Evolutionary conservation across 768 basidiomycete species (phyloP), one percentile per base, ranked within the genome.

Genomic region (Boletus eberwhitei): DNA sequence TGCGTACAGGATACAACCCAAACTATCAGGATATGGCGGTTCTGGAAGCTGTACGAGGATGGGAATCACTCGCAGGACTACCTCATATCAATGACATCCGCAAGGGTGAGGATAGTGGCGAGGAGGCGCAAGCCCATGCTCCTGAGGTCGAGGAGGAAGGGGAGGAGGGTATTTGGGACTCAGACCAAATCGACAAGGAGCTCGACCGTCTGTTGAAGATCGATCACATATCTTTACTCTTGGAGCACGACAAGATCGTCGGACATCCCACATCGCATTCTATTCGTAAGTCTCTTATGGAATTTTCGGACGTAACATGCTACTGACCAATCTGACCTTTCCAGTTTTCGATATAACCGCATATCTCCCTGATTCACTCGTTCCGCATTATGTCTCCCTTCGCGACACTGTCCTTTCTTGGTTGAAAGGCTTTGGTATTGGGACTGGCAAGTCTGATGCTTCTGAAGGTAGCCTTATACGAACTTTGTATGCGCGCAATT

Each of bases 11-110:
- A 5, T 98, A 97, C 74, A 99, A 99, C 69, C 96, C 96, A 16
- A 99, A 99, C 70, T 98, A 98, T 72, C 95, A 98, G 69, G 96
- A 99, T 67, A 98, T 99, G 96, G 94, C 93, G 2, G 96, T 98
- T 45, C 82, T 97, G 29, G 95, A 96, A 61, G 95, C 96, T 17
- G 94, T 98, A 16, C 85, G 93, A 44, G 95, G 94, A 14, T 98
- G 91, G 86, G 90, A 93, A 67, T 85, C 79, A 40, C 77, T 85
- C 8, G 84, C 87, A 13, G 80, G 80, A 2, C 71, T 89, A 19
- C 85, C 85, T 2, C 87, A 87, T 53, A 86, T 88, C 65, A 85
- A 86, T 57, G 86, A 89, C 45, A 78, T 81, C 8, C 79, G 76
- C 26, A 84, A 84, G 62, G 79, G 62, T 17, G 65, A 78, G 8